phyloP scores from a whole-genome alignment of 192 early-diverging fungal genomes.

The Geosiphon pyriformis region DNA sequence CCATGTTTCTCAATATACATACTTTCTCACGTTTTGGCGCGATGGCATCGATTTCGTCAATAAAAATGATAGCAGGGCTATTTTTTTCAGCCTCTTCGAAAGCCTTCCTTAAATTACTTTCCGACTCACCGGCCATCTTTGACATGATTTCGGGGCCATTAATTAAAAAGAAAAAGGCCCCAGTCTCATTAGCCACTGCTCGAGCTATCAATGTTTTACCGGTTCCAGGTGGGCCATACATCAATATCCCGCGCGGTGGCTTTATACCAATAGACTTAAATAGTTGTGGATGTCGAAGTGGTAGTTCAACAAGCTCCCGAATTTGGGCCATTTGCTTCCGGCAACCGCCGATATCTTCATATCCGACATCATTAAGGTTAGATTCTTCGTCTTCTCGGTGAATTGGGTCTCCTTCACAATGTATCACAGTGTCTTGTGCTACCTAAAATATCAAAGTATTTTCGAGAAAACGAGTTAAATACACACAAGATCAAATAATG shows the following conservation, averaged over 20 bases:
- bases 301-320: slow-evolving; percentile 95
- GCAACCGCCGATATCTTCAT: slow-evolving; percentile 98
- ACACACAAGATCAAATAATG: not conserved
- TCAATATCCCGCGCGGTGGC: slow-evolving; percentile 94
- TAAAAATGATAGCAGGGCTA: slow-evolving; percentile 95
- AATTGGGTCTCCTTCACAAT: slow-evolving; percentile 98
- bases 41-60: slow-evolving; percentile 99
- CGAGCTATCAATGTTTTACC: slow-evolving; percentile 99
- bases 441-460: slow-evolving; percentile 51
- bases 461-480: not conserved
- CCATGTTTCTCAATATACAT: too few species aligned
- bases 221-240: slow-evolving; percentile 98
- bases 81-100: slow-evolving; percentile 99
- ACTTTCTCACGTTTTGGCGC: slow-evolving; percentile 97
- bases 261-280: slow-evolving; percentile 99
- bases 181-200: slow-evolving; percentile 98
- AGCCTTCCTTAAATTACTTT: slow-evolving; percentile 95
- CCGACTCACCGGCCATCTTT: slow-evolving; percentile 99
- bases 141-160: slow-evolving; percentile 99
- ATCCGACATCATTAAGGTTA: slow-evolving; percentile 88
- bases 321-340: slow-evolving; percentile 99
- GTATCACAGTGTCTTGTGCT: slow-evolving; percentile 95
- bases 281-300: slow-evolving; percentile 95
- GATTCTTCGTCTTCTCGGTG: slow-evolving; percentile 98
- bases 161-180: slow-evolving; percentile 99